Base-by-base conservation (phyloP, 169 alveolate species). In the Eimeria sp. region DNA sequence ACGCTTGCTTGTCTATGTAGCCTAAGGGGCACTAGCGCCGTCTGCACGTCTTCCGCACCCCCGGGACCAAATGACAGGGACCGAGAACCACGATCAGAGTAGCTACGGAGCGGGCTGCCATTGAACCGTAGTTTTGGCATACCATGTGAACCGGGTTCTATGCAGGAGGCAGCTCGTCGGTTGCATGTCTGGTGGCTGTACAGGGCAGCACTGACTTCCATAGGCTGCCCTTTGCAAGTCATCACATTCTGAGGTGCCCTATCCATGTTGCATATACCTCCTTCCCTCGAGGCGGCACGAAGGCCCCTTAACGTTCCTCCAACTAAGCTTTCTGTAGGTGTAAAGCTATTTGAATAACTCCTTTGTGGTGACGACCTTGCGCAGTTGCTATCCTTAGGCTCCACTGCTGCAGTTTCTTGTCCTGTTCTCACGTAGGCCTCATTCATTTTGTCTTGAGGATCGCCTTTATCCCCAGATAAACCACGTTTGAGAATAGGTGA, bases 161-260 rank as follows among this genome's bases (percentile, higher is more conserved):
- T 54, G 10, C 88, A 78, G 88, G 88, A 78, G 10, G 68, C 66
- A 78, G 68, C 66, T 18, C 88, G 66, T 54, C 68, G 43, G 71
- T 52, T 11, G 43, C 25, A 68, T n/a, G 23, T 49, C 18, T 3
- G 8, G 68, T 9, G 30, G 68, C 27, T 54, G 33, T 27, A n/a
- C 14, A 46, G 88, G 68, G 43, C 1, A 23, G 6, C 58, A n/a
- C 14, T 46, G 52, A n/a, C 49, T 49, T 49, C 68, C 88, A 27
- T 25, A 25, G 43, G 43, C 68, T 78, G 66, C 49, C 37, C 14
- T 54, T 54, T 52, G 40, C 68, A 30, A 25, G 49, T 11, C 52
- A 27, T 78, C 88, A 49, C 46, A 16, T 20, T 74, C 56, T 37
- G 58, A n/a, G 83, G 33, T 20, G 56, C 58, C 56, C 13, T 58